phyloP scores from a whole-genome alignment of 345 rosid genomes.

The Pseudoturritis turrita region DNA sequence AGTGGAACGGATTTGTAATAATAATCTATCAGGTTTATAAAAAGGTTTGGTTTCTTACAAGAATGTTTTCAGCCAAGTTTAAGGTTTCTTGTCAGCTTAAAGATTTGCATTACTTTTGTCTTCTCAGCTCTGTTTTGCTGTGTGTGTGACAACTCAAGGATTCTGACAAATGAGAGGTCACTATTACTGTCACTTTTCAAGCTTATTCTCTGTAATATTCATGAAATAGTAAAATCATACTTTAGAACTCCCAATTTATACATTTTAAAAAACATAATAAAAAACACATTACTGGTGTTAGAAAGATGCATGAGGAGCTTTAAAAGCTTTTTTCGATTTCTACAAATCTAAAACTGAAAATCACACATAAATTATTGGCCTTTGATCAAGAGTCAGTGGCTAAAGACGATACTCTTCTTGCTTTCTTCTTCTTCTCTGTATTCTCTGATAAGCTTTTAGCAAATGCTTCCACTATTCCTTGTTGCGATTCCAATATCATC shows the following conservation, averaged over 20 bases:
- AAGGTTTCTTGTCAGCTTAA: not conserved
- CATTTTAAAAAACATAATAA: not conserved
- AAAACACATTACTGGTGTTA: slow-evolving; percentile 13
- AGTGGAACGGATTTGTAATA: not conserved
- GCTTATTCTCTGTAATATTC: too few relatives aligned
- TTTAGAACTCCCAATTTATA: not conserved
- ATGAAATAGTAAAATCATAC: too few relatives aligned
- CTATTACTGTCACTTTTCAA: not conserved
- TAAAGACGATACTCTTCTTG: not conserved
- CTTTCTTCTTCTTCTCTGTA: slow-evolving; percentile 40
- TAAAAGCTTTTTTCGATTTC: not conserved
- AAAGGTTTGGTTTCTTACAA: not conserved
- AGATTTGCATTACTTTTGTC: not conserved
- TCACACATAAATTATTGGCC: not conserved
- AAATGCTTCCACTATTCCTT: slow-evolving; percentile 69
- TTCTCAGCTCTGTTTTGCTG: not conserved
- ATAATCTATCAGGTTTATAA: not conserved
- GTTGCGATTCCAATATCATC: slow-evolving; percentile 87
- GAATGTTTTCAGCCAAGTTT: not conserved
- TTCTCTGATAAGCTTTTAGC: slow-evolving; percentile 53
- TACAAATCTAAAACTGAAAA: not conserved
- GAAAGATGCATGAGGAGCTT: not conserved
- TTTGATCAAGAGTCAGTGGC: not conserved
- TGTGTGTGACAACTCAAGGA: not conserved
- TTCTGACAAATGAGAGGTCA: not conserved